These are phyloP conservation scores for Tetracladium setigerum DNA, from an alignment of 495 filamentous ascomycete species.

Conservation along the genomic window DNA sequence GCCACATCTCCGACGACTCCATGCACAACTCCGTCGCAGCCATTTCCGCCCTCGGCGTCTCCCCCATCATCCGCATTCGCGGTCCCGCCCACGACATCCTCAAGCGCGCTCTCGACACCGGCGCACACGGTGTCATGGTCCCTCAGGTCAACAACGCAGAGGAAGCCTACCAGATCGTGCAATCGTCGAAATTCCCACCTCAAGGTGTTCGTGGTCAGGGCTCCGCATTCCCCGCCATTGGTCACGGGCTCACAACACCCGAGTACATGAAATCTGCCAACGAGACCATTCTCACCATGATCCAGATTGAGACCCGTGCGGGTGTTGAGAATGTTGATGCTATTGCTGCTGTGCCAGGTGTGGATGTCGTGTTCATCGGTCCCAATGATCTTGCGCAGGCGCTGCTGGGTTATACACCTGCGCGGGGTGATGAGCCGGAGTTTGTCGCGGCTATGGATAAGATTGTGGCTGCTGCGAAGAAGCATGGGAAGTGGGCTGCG, in stretches of 20 bases:
- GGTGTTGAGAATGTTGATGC: constrained; percentile 27
- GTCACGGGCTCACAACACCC: constrained; percentile 25
- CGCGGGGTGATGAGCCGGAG: constrained; percentile 24
- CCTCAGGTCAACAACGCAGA: constrained; percentile 34
- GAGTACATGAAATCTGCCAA: constrained; percentile 29
- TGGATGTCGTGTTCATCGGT: constrained; percentile 29
- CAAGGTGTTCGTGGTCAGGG: constrained; percentile 24
- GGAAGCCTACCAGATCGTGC: constrained; percentile 22
- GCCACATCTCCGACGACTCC: constrained; percentile 37
- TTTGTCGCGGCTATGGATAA: constrained; percentile 27
- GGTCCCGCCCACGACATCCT: constrained; percentile 8
- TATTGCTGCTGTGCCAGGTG: constrained; percentile 25
- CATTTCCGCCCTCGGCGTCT: constrained; percentile 33
- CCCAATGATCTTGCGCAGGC: constrained; percentile 29
- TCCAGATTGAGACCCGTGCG: constrained; percentile 27
- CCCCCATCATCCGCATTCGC: constrained; percentile 33
- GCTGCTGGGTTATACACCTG: constrained; percentile 25
- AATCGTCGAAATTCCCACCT: constrained; percentile 23
- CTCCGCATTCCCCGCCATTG: constrained; percentile 24
- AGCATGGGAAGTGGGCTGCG: constrained; percentile 29
- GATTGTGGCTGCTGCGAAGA: constrained; percentile 25
- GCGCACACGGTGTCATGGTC: constrained; percentile 36
- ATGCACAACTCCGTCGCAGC: constrained; percentile 56
- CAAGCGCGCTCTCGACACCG: constrained; percentile 34
- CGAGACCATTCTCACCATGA: constrained; percentile 27